phyloP scores from a whole-genome alignment of 116 monocot species.

The Zostera marina region DNA sequence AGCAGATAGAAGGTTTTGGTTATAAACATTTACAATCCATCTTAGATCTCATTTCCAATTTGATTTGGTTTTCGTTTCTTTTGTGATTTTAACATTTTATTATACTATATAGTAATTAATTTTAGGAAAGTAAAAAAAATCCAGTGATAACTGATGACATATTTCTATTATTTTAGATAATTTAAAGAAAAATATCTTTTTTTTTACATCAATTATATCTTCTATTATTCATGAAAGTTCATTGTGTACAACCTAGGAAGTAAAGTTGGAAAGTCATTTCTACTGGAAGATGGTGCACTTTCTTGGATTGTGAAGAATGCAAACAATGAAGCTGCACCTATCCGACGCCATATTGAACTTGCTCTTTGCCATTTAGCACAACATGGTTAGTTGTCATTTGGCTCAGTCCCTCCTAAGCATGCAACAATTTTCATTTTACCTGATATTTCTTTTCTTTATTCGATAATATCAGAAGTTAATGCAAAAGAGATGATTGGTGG shows the following conservation, averaged over 20 bases:
- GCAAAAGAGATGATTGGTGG: slow-evolving; percentile 76
- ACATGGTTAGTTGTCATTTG: slow-evolving; percentile 39
- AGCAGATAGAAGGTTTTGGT: too few relatives aligned
- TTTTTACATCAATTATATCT: neutral
- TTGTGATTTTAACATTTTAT: too few relatives aligned
- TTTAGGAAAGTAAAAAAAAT: too few relatives aligned
- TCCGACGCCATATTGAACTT: slow-evolving; percentile 83
- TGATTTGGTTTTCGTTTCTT: too few relatives aligned
- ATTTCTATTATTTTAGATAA: neutral
- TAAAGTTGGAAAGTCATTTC: slow-evolving; percentile 44
- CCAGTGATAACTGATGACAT: too few relatives aligned
- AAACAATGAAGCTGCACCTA: slow-evolving; percentile 69
- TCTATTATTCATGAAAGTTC: neutral
- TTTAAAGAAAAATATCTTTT: neutral
- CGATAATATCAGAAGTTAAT: slow-evolving; percentile 55
- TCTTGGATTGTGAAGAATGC: slow-evolving; percentile 92
- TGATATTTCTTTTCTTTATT: neutral
- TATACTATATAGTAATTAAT: too few relatives aligned
- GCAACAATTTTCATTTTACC: neutral
- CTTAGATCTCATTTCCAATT: too few relatives aligned
- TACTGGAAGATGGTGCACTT: slow-evolving; percentile 91
- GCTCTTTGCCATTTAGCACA: slow-evolving; percentile 93
- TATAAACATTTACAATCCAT: too few relatives aligned
- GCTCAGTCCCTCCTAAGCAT: neutral
- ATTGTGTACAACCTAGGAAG: slow-evolving; percentile 25